A percentile compares a stretch with the other conserved stretches of the same genome.
Conservation (phyloP, 257 asterid species). For the Solanum commersonii region DNA sequence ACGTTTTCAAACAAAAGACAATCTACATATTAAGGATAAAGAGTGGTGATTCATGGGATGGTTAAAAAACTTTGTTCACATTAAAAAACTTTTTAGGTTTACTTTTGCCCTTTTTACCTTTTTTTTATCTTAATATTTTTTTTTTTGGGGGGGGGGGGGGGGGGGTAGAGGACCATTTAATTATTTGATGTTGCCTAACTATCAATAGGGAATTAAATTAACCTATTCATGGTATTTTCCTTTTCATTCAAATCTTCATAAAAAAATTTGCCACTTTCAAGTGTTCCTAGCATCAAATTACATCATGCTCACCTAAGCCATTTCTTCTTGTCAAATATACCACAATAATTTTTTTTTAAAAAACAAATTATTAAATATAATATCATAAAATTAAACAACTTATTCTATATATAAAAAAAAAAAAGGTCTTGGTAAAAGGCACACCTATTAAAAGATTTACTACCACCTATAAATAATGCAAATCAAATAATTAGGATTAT, state of each 20-base stretch:
- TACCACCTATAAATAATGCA: not conserved
- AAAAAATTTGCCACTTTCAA: conserved; percentile 8
- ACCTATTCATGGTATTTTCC: not conserved
- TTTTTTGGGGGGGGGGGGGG: not conserved
- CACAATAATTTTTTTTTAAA: not conserved
- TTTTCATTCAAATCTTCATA: not conserved
- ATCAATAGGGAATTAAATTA: not conserved
- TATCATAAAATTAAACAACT: not conserved
- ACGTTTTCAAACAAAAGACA: too few relatives aligned
- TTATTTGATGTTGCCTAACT: not conserved
- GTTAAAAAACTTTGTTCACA: not conserved
- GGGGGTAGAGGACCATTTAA: not conserved
- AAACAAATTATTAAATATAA: not conserved
- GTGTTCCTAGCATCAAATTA: not conserved
- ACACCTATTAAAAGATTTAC: not conserved
- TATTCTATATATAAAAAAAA: not conserved
- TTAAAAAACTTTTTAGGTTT: not conserved
- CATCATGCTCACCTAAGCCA: not conserved
- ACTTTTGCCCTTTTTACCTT: not conserved
- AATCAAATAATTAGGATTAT: not conserved
- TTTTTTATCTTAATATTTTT: not conserved
- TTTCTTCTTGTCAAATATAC: not conserved
- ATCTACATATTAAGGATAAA: not conserved
- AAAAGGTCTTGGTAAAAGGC: not conserved
- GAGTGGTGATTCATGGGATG: not conserved